Evolutionary conservation across 1,284 basidiomycete species (phyloP).

Genomic region (Ustilago tritici): DNA sequence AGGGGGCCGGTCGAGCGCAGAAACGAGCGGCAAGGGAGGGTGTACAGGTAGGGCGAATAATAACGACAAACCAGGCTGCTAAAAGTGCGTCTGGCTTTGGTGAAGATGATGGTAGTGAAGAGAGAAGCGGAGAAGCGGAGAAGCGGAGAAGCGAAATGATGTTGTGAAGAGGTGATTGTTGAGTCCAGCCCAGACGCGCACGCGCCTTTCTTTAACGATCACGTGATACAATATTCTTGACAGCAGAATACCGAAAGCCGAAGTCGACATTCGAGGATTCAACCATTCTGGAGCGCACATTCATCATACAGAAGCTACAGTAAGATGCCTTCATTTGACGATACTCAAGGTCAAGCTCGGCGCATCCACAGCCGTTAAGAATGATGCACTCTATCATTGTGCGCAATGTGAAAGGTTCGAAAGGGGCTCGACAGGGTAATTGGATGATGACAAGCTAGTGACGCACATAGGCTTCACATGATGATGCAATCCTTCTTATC

Average conservation of each 20-base stretch:
- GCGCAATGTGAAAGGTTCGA: background rate
- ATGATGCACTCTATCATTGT: background rate
- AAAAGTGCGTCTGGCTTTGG: no score
- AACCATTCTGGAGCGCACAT: constrained; percentile 2
- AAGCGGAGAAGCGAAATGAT: no score
- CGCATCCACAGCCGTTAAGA: background rate
- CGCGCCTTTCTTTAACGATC: no score
- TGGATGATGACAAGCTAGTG: background rate
- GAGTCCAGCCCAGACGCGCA: no score
- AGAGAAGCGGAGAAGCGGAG: no score
- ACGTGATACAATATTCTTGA: no score
- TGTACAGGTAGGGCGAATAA: no score
- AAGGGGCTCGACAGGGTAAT: background rate
- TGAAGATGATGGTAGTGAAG: no score
- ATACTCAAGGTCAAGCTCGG: background rate
- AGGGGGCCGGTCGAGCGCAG: no score
- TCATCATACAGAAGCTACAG: background rate
- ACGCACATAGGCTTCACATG: constrained; percentile 26
- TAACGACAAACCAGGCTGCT: no score
- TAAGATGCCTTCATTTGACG: background rate
- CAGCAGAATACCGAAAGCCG: background rate
- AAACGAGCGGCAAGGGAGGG: no score
- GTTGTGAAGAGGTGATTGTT: no score
- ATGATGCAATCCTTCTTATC: constrained; percentile 46
- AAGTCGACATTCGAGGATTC: background rate